Conservation (phyloP, 1,284 basidiomycete genomes). For the Mycosarcoma maydis region DNA sequence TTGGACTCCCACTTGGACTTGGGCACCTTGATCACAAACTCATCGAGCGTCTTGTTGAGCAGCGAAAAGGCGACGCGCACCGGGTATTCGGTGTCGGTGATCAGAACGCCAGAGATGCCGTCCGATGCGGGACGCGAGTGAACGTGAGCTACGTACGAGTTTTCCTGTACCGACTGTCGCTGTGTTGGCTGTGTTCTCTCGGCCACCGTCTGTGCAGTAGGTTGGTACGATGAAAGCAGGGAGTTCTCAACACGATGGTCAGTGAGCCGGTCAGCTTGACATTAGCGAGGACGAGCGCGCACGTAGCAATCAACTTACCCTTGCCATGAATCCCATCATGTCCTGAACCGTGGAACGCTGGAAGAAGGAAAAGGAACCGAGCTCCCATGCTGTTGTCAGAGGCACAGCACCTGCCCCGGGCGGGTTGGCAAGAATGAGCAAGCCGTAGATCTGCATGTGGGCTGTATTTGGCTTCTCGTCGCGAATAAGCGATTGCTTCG, state of each 20-base stretch:
- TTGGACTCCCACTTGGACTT: slow-evolving; percentile 72
- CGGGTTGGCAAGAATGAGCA: slow-evolving; percentile 62
- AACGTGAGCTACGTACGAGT: slow-evolving; percentile 91
- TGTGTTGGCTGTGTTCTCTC: slow-evolving; percentile 78
- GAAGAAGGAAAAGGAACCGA: slow-evolving; percentile 93
- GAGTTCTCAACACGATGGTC: no score
- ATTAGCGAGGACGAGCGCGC: no score
- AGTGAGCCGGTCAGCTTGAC: no score
- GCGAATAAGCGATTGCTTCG: no score
- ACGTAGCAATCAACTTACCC: slow-evolving; percentile 44
- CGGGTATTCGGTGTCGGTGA: slow-evolving; percentile 96
- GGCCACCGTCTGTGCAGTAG: slow-evolving; percentile 83
- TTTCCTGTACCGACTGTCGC: slow-evolving; percentile 92
- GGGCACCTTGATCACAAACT: slow-evolving; percentile 84
- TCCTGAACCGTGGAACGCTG: slow-evolving; percentile 73
- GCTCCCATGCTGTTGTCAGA: slow-evolving; percentile 80
- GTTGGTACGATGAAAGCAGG: no score
- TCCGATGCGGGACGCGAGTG: slow-evolving; percentile 71
- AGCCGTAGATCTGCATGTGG: slow-evolving; percentile 47
- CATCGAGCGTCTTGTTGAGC: slow-evolving; percentile 91
- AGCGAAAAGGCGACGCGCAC: slow-evolving; percentile 95
- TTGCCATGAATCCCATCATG: slow-evolving; percentile 66
- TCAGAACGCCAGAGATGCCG: slow-evolving; percentile 78
- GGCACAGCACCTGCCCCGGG: slow-evolving; percentile 70
- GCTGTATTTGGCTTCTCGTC: neutral